Evolutionary conservation across 192 early-diverging fungal genomes (phyloP).

Genomic region (Coemansia sp.): DNA sequence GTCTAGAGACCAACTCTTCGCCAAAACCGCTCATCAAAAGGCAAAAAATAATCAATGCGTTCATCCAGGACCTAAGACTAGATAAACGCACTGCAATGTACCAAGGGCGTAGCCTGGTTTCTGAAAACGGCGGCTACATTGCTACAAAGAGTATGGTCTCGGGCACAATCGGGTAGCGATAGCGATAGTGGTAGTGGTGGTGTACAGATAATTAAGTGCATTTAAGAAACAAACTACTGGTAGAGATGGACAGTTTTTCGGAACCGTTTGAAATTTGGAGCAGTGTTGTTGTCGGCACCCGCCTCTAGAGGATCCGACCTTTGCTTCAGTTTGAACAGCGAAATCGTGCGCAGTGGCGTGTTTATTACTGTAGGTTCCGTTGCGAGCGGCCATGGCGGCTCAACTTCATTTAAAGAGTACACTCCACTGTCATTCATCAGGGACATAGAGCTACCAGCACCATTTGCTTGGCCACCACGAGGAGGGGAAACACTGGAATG

Average conservation of each 20-base stretch:
- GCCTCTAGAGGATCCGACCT: neutral
- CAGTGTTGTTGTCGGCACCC: neutral
- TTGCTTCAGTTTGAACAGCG: slow-evolving; percentile 10
- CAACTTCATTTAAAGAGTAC: neutral
- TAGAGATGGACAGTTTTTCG: slow-evolving; percentile 42
- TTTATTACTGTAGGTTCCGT: neutral
- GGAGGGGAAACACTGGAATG: neutral
- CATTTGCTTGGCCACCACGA: neutral
- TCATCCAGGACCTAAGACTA: slow-evolving; percentile 13
- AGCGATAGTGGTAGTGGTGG: neutral
- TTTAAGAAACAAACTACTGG: slow-evolving; percentile 1
- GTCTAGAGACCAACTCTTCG: neutral
- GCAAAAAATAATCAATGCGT: slow-evolving; percentile 15
- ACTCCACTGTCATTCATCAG: neutral
- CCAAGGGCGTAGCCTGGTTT: slow-evolving; percentile 9
- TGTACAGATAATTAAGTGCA: too few species aligned
- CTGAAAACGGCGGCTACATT: slow-evolving; percentile 9
- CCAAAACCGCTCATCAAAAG: slow-evolving; percentile 20
- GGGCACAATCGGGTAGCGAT: slow-evolving; percentile 19
- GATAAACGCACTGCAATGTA: slow-evolving; percentile 17
- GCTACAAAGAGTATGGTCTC: slow-evolving; percentile 10
- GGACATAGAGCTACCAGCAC: neutral
- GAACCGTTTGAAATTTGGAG: slow-evolving; percentile 49
- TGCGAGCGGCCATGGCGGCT: neutral
- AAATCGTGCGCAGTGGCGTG: neutral